Evolutionary conservation across 1,139 yeast species (phyloP).

Genomic region (Blastobotrys ciferrii): DNA sequence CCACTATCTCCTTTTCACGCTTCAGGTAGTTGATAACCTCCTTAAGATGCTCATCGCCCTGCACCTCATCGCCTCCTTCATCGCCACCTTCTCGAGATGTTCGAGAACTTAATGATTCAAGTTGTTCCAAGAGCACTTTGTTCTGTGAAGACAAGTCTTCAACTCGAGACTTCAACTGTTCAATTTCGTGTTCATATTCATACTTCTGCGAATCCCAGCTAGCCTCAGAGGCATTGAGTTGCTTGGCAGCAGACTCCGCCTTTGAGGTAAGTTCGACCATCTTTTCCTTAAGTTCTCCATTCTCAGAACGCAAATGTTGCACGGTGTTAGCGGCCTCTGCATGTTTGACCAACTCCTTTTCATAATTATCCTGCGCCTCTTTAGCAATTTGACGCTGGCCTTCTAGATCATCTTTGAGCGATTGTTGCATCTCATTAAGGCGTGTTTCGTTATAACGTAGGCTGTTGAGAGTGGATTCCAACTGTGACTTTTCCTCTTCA

Average conservation of each 20-base stretch:
- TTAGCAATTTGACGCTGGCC: constrained; percentile 50
- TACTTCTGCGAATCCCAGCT: constrained; percentile 47
- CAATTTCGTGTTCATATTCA: constrained; percentile 54
- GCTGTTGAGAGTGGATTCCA: constrained; percentile 44
- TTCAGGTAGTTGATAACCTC: constrained; percentile 64
- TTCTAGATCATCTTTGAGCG: constrained; percentile 47
- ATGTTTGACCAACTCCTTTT: constrained; percentile 55
- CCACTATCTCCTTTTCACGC: constrained; percentile 73
- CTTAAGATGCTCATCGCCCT: constrained; percentile 42
- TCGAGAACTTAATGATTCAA: constrained; percentile 44
- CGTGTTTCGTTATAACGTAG: constrained; percentile 43
- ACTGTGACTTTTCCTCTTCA: constrained; percentile 38
- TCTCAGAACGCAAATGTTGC: constrained; percentile 45
- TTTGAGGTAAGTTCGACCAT: constrained; percentile 39
- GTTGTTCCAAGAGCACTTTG: constrained; percentile 62
- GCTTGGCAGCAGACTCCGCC: constrained; percentile 36
- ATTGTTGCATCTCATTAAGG: constrained; percentile 23
- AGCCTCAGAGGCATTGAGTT: constrained; percentile 39
- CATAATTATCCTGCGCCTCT: constrained; percentile 57
- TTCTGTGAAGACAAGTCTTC: constrained; percentile 67
- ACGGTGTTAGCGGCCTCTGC: constrained; percentile 52
- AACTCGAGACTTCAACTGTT: constrained; percentile 45
- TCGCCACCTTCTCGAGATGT: constrained; percentile 7
- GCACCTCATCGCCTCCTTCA: constrained; percentile 15
- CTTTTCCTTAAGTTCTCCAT: constrained; percentile 41